These are phyloP conservation scores for Cercospora zeina DNA, from an alignment of 2,329 filamentous ascomycete species.

Conservation along the genomic window DNA sequence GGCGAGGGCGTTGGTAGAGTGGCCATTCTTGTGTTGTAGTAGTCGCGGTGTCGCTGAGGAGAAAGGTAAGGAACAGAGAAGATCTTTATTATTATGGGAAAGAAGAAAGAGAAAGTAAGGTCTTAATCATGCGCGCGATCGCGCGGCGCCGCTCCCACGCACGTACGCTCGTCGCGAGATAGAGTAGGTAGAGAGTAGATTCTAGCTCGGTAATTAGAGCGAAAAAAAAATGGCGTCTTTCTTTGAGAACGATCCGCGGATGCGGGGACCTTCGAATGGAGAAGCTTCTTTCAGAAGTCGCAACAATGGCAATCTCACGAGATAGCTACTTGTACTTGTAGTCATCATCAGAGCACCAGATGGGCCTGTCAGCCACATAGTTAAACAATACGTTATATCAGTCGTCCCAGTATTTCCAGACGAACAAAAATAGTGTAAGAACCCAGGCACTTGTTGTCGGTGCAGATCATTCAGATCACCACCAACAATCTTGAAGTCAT, in stretches of 20 bases:
- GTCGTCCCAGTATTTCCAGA: background rate
- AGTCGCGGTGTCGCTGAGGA: background rate
- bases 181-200: background rate
- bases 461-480: conserved; percentile 1
- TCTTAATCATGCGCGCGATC: background rate
- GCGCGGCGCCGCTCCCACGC: background rate
- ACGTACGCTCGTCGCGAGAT: background rate
- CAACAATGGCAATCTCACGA: background rate
- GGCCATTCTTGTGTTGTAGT: background rate
- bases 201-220: background rate
- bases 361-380: too few species aligned
- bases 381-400: too few species aligned
- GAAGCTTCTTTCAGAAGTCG: background rate
- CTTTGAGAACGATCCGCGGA: background rate
- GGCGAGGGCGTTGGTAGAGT: conserved; percentile 2
- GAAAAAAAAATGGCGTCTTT: background rate
- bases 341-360: too few species aligned
- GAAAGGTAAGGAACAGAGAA: too few species aligned
- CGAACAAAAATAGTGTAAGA: background rate
- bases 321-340: too few species aligned
- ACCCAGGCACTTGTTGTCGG: background rate
- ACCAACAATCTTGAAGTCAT: conserved; percentile 23
- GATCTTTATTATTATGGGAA: too few species aligned
- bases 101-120: background rate
- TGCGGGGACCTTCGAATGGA: too few species aligned